Conservation (phyloP, 2,329 filamentous ascomycete species). For the Monilinia vaccinii-corymbosi region DNA sequence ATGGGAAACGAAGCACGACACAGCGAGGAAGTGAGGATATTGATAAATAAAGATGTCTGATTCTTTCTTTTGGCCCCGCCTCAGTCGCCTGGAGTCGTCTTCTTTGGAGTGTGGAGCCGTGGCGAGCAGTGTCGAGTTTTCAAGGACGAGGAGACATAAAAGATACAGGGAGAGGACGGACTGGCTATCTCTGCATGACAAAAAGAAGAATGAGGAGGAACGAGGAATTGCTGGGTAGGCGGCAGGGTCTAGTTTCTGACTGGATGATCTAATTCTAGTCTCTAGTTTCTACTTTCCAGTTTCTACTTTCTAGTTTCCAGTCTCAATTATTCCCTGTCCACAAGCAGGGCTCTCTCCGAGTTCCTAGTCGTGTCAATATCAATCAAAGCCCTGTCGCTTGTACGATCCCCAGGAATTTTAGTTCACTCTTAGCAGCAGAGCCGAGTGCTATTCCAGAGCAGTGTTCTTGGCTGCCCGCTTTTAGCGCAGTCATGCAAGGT, state of each 20-base stretch:
- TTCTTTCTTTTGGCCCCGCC: neutral
- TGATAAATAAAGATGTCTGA: neutral
- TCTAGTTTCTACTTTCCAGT: neutral
- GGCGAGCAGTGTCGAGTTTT: slow-evolving; percentile 1
- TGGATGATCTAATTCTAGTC: neutral
- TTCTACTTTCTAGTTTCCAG: neutral
- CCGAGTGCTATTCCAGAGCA: slow-evolving; percentile 1
- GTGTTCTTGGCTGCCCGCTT: slow-evolving; percentile 2
- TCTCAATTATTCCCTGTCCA: neutral
- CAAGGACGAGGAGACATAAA: neutral
- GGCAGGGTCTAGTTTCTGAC: neutral
- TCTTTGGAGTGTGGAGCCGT: neutral
- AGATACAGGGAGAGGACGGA: neutral
- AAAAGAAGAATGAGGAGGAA: neutral
- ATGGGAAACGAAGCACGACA: neutral
- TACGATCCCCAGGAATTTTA: slow-evolving; percentile 2
- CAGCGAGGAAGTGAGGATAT: neutral
- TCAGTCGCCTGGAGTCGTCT: neutral
- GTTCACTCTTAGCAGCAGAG: neutral
- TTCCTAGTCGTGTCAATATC: slow-evolving; percentile 1
- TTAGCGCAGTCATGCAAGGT: neutral
- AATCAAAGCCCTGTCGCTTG: slow-evolving; percentile 4
- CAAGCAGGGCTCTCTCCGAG: neutral
- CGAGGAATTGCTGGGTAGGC: neutral
- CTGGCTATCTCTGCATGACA: neutral